A percentile compares a stretch with the other conserved stretches of the same genome.
Conservation (phyloP, 306 rosid species). For the Pterocarpus macrocarpus region DNA sequence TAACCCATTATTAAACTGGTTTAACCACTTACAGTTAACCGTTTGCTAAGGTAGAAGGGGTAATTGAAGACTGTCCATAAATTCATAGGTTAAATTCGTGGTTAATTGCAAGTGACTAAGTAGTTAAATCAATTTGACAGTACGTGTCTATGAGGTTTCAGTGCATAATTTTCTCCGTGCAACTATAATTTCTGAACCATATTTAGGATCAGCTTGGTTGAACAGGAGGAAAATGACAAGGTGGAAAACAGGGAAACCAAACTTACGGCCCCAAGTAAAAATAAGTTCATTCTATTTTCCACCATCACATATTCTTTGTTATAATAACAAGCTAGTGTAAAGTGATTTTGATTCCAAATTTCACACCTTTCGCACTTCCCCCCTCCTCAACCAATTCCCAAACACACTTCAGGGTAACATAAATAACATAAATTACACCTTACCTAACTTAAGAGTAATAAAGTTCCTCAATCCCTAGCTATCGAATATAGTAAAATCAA, state of each 20-base stretch:
- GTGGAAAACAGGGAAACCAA: not conserved
- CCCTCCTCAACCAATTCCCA: not conserved
- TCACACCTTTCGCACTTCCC: not conserved
- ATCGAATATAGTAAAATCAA: not conserved
- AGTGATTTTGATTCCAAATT: constrained; percentile 13
- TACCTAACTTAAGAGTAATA: not conserved
- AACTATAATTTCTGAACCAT: not conserved
- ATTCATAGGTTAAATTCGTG: not conserved
- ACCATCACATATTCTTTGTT: too few relatives aligned
- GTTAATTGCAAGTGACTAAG: not conserved
- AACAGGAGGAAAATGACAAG: not conserved
- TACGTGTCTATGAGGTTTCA: not conserved
- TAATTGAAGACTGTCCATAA: not conserved
- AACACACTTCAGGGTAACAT: not conserved
- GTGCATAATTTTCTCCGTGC: not conserved
- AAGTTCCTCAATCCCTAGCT: not conserved
- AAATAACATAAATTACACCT: not conserved
- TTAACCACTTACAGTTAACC: not conserved
- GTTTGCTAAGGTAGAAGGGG: not conserved
- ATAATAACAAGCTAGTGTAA: constrained; percentile 6
- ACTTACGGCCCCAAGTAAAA: not conserved
- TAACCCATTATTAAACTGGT: not conserved
- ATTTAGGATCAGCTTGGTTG: not conserved
- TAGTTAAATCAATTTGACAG: not conserved
- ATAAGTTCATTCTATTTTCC: not conserved